Conservation (phyloP, 2,329 filamentous ascomycete species). For the Sarocladium brachiariae region DNA sequence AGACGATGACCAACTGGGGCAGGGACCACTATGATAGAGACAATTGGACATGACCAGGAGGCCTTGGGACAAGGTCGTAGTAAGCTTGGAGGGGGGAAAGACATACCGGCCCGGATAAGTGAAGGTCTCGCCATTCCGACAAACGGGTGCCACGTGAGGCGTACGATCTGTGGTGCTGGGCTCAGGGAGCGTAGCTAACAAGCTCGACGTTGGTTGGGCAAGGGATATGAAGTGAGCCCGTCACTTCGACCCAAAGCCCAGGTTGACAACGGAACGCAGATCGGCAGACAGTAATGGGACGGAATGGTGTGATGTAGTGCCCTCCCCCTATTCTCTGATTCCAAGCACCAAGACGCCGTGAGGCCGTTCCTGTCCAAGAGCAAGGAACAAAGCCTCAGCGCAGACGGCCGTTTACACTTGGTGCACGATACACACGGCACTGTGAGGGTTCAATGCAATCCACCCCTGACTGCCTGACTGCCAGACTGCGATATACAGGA, state of each 20-base stretch:
- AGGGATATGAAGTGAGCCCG: constrained; percentile 7
- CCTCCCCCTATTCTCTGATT: neutral
- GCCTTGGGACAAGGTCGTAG: constrained; percentile 13
- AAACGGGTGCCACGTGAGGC: constrained; percentile 3
- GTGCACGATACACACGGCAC: too few relatives aligned
- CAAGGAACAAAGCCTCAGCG: too few relatives aligned
- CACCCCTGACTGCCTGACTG: neutral
- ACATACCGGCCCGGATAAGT: constrained; percentile 56
- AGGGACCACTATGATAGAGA: neutral
- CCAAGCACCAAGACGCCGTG: neutral
- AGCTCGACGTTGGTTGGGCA: neutral
- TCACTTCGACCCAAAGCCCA: neutral
- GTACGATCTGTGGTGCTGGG: neutral
- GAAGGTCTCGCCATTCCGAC: constrained; percentile 51
- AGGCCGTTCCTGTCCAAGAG: too few relatives aligned
- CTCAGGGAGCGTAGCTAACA: constrained; percentile 9
- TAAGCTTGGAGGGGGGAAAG: neutral
- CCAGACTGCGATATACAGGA: neutral
- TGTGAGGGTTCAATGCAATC: too few relatives aligned
- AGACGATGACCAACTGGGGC: neutral
- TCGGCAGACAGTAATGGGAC: neutral
- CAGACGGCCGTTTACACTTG: too few relatives aligned
- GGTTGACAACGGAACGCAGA: neutral
- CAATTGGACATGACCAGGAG: constrained; percentile 11
- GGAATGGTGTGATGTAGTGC: neutral